Evolutionary conservation across 169 alveolate genomes (phyloP).

Genomic region (Cryptosporidium tyzzeri): DNA sequence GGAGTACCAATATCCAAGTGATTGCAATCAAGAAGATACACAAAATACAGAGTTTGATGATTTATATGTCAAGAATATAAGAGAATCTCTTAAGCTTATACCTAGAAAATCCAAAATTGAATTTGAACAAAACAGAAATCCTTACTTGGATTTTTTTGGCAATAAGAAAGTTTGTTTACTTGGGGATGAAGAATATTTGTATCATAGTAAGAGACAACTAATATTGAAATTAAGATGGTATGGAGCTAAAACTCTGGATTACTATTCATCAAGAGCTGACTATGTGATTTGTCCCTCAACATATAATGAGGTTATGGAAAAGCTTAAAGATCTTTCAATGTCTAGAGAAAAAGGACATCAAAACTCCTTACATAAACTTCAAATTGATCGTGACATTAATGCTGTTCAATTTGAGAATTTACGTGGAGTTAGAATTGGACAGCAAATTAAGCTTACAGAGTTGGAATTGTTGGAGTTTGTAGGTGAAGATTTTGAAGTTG

Average conservation of each 20-base stretch:
- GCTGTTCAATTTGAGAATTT: background rate
- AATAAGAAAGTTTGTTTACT: constrained; percentile 43
- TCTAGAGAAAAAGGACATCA: background rate
- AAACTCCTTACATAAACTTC: background rate
- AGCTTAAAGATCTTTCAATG: background rate
- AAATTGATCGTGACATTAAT: background rate
- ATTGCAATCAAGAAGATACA: background rate
- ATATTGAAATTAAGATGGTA: constrained; percentile 54
- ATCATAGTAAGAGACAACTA: constrained; percentile 54
- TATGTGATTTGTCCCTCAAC: constrained; percentile 59
- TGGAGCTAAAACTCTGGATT: constrained; percentile 51
- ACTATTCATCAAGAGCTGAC: constrained; percentile 66
- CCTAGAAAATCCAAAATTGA: constrained; percentile 11
- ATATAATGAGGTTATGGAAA: constrained; percentile 23
- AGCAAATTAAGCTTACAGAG: constrained; percentile 58
- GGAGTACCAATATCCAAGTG: constrained; percentile 30
- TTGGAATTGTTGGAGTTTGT: constrained; percentile 54
- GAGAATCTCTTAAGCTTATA: constrained; percentile 16
- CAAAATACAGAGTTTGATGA: background rate
- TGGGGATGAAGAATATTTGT: constrained; percentile 46
- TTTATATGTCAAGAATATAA: background rate
- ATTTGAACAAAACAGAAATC: background rate
- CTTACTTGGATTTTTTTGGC: background rate
- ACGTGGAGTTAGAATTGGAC: constrained; percentile 41
- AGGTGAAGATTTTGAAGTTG: constrained; percentile 38